A percentile compares a stretch with the other conserved stretches of the same genome.
These are phyloP conservation scores for Pleurotus cornucopiae DNA, from an alignment of 768 basidiomycete species.

Conservation along the genomic window DNA sequence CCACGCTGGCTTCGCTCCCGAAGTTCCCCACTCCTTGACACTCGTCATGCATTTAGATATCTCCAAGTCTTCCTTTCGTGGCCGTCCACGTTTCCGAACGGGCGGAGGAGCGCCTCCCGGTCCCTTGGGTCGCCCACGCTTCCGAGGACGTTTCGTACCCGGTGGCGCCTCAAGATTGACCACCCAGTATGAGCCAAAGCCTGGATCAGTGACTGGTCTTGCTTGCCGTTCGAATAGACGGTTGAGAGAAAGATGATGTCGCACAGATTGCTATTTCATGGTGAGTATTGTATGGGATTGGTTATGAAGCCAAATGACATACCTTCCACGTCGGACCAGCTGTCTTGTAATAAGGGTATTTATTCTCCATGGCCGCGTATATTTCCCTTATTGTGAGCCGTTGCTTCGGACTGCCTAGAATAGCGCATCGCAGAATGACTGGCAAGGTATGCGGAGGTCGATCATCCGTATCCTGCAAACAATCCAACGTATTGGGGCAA, in stretches of 20 bases:
- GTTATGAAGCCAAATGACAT: conserved; percentile 13
- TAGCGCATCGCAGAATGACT: conserved; percentile 80
- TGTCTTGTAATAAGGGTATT: conserved; percentile 77
- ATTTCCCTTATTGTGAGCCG: conserved; percentile 82
- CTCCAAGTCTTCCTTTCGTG: conserved; percentile 33
- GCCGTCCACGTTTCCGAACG: conserved; percentile 10
- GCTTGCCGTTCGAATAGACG: conserved; percentile 79
- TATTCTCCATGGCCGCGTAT: conserved; percentile 82
- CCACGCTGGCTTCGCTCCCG: neutral
- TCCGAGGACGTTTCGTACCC: conserved; percentile 81
- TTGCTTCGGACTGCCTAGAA: conserved; percentile 70
- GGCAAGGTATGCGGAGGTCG: conserved; percentile 83
- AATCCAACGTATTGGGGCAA: conserved; percentile 74
- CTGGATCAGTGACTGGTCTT: conserved; percentile 79
- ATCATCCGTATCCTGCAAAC: conserved; percentile 74
- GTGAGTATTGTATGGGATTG: conserved; percentile 11
- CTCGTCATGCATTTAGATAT: neutral
- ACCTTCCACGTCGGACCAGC: conserved; percentile 88
- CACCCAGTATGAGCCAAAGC: conserved; percentile 87
- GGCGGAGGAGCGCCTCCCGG: conserved; percentile 1
- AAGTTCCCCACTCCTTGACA: neutral
- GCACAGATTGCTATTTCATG: conserved; percentile 70
- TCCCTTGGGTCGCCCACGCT: conserved; percentile 56
- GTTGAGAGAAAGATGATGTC: conserved; percentile 81
- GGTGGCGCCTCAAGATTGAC: conserved; percentile 85